Evolutionary conservation across 495 filamentous ascomycete species (phyloP), one percentile per base, ranked within the genome.

Genomic region (Paragyromitra xinjiangensis): DNA sequence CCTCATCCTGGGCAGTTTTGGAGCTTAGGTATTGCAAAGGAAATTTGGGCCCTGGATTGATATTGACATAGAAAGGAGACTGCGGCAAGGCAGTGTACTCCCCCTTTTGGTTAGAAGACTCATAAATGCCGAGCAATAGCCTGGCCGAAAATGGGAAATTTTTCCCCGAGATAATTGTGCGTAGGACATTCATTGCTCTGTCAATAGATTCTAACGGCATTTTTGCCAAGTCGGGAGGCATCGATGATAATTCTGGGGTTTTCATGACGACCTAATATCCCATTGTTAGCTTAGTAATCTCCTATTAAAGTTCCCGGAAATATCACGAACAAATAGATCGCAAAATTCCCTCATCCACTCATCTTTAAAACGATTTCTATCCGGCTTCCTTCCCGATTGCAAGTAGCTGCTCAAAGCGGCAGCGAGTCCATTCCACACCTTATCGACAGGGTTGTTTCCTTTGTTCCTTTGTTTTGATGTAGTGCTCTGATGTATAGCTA

Each of bases 241-340:
- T 42, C 11, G 50, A 37, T 26, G 3, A 4, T 12, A 39, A 8
- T 0, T n/a, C 45, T 40, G 66, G 66, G 3, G 34, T 53, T n/a
- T 22, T 29, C 48, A 39, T 39, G 3, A 50, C 40, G 6, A 56
- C 66, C 66, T 69, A 11, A 34, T 42, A 22, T 53, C 19, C 12
- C 6, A 3, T 6, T 12, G 26, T 53, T 26, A 69, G 22, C n/a
- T 42, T 12, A 3, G 16, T 48, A 48, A 16, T 14, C 11, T 14
- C 11, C 16, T 14, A 12, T 16, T 14, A 12, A 12, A 16, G 44
- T 4, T 48, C 14, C 4, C 14, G 44, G 44, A 5, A 16, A 16
- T 48, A 44, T 48, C 24, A 76, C 75, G 26, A 51, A 78, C 75
- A 11, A 76, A 29, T 62, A 78, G 14, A 62, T 75, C 69, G 2